Conservation (phyloP, 495 filamentous ascomycete species). For the Trichoderma virens region DNA sequence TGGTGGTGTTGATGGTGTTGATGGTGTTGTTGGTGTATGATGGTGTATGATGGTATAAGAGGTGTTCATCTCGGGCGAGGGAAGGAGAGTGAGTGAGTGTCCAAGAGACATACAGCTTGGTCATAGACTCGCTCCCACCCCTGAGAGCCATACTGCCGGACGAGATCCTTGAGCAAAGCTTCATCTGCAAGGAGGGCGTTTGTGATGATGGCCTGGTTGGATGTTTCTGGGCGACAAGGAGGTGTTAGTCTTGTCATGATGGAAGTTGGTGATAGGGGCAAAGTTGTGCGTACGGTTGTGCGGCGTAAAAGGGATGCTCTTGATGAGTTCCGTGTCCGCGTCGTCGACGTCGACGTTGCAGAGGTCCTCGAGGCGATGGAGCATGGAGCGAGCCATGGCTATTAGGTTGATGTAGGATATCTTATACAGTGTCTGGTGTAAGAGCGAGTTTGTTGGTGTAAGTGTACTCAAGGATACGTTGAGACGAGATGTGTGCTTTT, state of each 20-base stretch:
- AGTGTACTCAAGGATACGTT: background rate
- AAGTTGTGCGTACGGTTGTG: background rate
- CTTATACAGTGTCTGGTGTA: background rate
- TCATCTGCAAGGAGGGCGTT: background rate
- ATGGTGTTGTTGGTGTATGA: background rate
- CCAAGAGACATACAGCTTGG: background rate
- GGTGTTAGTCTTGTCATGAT: background rate
- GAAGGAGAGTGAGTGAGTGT: no score
- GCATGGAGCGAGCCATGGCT: background rate
- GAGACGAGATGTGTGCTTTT: no score
- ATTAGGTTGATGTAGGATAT: background rate
- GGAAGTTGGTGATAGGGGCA: background rate
- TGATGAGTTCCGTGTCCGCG: background rate
- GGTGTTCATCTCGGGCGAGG: no score
- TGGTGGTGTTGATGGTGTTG: no score
- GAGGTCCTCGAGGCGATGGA: slow-evolving; percentile 4
- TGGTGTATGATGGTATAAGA: no score
- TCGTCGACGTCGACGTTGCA: slow-evolving; percentile 7
- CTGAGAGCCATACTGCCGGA: background rate
- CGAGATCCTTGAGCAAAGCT: background rate
- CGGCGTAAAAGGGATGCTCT: background rate
- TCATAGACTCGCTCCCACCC: slow-evolving; percentile 4
- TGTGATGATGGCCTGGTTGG: slow-evolving; percentile 8
- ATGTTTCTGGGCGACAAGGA: background rate
- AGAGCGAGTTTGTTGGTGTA: background rate